phyloP scores from a whole-genome alignment of 108 stramenopile genomes.

The Mediolabrus comicus region DNA sequence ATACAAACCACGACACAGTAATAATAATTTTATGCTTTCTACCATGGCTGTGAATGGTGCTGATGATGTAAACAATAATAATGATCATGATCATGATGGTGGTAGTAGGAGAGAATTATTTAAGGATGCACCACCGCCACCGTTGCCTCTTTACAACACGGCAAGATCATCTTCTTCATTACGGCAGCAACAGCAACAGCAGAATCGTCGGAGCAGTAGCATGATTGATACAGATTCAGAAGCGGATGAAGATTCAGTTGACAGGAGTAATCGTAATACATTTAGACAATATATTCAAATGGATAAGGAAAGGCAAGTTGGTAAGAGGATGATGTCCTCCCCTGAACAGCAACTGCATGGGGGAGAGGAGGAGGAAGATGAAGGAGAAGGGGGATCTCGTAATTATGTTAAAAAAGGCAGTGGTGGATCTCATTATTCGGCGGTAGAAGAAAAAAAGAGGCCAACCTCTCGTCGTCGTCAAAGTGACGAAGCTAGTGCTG shows the following conservation, averaged over 20 bases:
- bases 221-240: not conserved
- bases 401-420: too few relatives aligned
- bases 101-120: not conserved
- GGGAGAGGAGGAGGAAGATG: not conserved
- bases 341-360: not conserved
- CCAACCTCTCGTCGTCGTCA: too few relatives aligned
- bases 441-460: too few relatives aligned
- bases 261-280: not conserved
- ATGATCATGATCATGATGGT: not conserved
- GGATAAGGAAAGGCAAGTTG: not conserved
- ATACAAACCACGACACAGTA: not conserved
- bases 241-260: not conserved
- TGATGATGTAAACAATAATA: not conserved
- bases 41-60: not conserved
- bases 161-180: not conserved
- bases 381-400: too few relatives aligned
- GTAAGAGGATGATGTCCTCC: too few relatives aligned
- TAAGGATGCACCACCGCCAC: not conserved
- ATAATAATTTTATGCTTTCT: not conserved
- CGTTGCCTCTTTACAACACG: not conserved
- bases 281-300: not conserved
- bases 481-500: not conserved
- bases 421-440: too few relatives aligned
- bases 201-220: too few relatives aligned
- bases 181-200: not conserved